Evolutionary conservation across 306 rosid species (phyloP), one percentile per base, ranked within the genome.

Genomic region (Quercus mongolica): DNA sequence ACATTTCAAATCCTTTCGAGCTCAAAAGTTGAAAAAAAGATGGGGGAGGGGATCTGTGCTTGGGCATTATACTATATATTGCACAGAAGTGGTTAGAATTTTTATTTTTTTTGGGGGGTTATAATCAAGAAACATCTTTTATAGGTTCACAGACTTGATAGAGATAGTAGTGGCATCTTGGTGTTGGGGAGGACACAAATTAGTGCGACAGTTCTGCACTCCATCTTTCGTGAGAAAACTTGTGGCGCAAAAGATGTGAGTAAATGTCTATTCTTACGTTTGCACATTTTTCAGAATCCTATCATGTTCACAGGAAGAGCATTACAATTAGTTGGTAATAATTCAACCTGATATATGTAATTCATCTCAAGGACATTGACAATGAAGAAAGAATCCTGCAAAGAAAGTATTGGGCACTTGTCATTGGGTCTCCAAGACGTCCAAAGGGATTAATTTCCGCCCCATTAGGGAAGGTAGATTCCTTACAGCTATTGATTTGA

Each of bases 111-210:
- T 1, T 17, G 31, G 5, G 33, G 46, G 46, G 55, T 56, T 56
- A 57, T 55, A 52, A 75, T 59, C 49, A 84, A 79, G 61, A 63
- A 69, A 56, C 65, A 23, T 75, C 61, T 63, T 54, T 86, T 35
- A 56, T 79, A 88, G 99, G 97, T 90, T 72, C 98, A 95, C 71
- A 93, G 98, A 80, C 92, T 95, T 46, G 99, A 92, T 83, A 85
- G 91, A 85, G 97, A 95, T 81, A 86, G 94, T 81, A 83, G 96
- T 56, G 99, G 99, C 79, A 82, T 92, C 82, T 86, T 95, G 70
- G 90, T 95, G 75, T 90, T 95, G 99, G 99, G 97, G 52, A 88
- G 99, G 81, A 92, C 98, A 62, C 92, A 92, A 75, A 84, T 83
- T 55, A 88, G 93, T 86, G 88, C 96, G 18, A 80, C 92, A 73